Conservation (phyloP, 148 eudicot genomes). For the Silene uniflora region DNA sequence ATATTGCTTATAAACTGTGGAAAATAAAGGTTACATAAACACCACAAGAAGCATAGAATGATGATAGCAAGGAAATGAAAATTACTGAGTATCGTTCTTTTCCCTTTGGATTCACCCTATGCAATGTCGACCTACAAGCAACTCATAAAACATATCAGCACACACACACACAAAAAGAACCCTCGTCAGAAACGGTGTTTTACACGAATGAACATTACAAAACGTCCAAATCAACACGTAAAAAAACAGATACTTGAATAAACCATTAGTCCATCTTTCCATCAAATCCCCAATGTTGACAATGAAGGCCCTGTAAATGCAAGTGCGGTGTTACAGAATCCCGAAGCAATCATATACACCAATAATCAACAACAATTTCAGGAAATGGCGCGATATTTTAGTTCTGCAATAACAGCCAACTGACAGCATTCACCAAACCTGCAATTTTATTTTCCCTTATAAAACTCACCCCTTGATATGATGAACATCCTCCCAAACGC, state of each 20-base stretch:
- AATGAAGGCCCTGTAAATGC: slow-evolving; percentile 58
- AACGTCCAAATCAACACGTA: background rate
- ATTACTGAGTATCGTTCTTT: slow-evolving; percentile 69
- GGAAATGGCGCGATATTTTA: no score
- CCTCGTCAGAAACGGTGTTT: background rate
- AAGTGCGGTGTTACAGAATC: background rate
- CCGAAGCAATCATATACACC: no score
- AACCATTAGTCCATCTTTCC: slow-evolving; percentile 78
- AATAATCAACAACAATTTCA: no score
- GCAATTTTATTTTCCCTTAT: background rate
- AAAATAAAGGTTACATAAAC: no score
- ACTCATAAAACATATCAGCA: background rate
- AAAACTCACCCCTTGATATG: slow-evolving; percentile 49
- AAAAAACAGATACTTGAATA: slow-evolving; percentile 39
- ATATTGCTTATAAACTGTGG: no score
- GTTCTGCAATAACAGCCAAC: background rate
- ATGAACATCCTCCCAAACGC: slow-evolving; percentile 60
- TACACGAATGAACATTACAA: background rate
- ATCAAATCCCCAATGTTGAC: no score
- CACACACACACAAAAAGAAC: background rate
- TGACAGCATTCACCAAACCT: background rate
- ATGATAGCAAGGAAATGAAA: background rate
- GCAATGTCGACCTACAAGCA: slow-evolving; percentile 61
- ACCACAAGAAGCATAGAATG: no score
- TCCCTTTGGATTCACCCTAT: slow-evolving; percentile 63